Evolutionary conservation across 208 protist species (phyloP), one percentile per base, ranked within the genome.

Genomic region (Leishmania martiniquensis): DNA sequence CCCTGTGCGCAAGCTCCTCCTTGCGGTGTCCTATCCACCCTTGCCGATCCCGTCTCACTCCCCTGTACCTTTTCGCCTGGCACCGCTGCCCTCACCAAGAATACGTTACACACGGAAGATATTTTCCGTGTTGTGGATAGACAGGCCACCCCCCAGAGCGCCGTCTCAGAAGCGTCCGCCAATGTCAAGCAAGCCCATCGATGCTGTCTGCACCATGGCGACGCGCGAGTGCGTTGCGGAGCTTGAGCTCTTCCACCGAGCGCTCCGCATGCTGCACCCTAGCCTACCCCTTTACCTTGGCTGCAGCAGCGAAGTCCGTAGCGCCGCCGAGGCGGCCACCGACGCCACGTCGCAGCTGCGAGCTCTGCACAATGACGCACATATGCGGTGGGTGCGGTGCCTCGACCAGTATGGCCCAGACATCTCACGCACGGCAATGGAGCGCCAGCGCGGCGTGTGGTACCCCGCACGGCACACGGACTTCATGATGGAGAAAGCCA

Each of bases 401-500:
- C 83, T 96, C 32, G 93, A 96, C 60, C 65, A 63, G 39, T 96
- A 94, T 81, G 77, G 74, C 47, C 78, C 73, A 39, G 13, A n/a
- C 32, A 92, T 95, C 76, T 69, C 86, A 17, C 84, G 93, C n/a
- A 59, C 52, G 4, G 55, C n/a, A 34, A 97, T 97, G 93, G 93
- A 97, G 78, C 73, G 67, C 39, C 70, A 87, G 72, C 81, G 70
- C 2, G 93, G 93, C 7, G 84, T 94, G 62, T 94, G 88, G 88
- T 95, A 90, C 70, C 82, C 86, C 4, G 82, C 91, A 25, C 81
- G 89, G 17, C 91, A 97, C 84, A 84, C 87, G 0, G 93, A 95
- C 74, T 94, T 94, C 80, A 97, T 95, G 91, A 94, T 97, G 90
- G 91, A 97, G 77, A 97, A 97, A 74, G 75, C 87, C n/a, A 89